Base-by-base conservation (phyloP, 495 filamentous ascomycete species). In the Penicillium atrosanguineum region DNA sequence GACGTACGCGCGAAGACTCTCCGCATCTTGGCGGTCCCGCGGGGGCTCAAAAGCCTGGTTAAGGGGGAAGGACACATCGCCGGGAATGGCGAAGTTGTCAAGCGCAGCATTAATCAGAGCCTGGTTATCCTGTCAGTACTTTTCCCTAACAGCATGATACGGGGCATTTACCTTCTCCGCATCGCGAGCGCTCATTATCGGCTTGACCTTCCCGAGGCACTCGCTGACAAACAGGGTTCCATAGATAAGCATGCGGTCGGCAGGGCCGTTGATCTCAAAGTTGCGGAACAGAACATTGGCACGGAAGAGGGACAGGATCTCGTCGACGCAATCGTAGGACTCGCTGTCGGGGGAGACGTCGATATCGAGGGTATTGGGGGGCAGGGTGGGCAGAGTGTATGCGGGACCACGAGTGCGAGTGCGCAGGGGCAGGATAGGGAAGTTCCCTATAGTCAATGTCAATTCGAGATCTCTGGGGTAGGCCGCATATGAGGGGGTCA, bases 251-350 rank as follows among this genome's bases (percentile, higher is more conserved):
- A 96, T 83, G 42, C 95, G 83, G 73, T 98, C 94, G 49, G 94
- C 94, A 28, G 91, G 89, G 16, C 94, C 94, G 68, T 95, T 91
- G 83, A 97, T 96, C 79, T 97, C 95, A 67, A 98, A 98, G 79
- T 98, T 98, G 60, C 95, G 88, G 79, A 98, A 98, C 67, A 98
- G 86, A 38, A 94, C 97, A 77, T 98, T 97, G 68, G 95, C 93
- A 46, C 94, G 89, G 82, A 97, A 98, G 26, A 97, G 83, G 3
- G 83, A 85, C 44, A 98, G 81, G 26, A 92, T 86, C 74, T 98
- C 94, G 73, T 98, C 94, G 8, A 97, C 80, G 48, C 91, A 86
- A 79, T 98, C 94, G 77, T 97, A 97, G 56, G 85, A 87, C 67
- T 94, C 88, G 69, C 82, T 85, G 65, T 91, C 87, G 34, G 89